Evolutionary conservation across 2,329 filamentous ascomycete species (phyloP).

Genomic region (Gyromitra esculenta): DNA sequence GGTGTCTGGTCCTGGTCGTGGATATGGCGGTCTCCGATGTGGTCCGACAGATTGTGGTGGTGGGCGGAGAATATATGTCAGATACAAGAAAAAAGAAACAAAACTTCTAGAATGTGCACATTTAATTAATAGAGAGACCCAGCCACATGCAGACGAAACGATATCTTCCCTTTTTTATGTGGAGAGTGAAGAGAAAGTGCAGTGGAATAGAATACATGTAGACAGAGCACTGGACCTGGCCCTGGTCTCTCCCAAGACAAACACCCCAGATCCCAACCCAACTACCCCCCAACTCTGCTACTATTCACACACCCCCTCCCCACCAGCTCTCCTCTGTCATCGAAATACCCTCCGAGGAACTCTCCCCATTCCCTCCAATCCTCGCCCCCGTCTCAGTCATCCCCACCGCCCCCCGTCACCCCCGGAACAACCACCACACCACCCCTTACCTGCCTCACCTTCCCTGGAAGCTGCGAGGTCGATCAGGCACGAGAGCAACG

Average conservation of each 20-base stretch:
- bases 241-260: conserved; percentile 21
- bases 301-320: not conserved
- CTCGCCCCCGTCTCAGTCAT: not conserved
- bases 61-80: not conserved
- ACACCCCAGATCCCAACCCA: conserved; percentile 32
- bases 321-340: conserved; percentile 7
- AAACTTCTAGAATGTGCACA: conserved; percentile 22
- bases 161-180: conserved; percentile 3
- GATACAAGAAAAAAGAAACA: not conserved
- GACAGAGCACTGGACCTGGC: too few relatives aligned
- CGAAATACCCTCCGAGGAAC: not conserved
- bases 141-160: conserved; percentile 37
- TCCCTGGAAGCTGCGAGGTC: conserved; percentile 23
- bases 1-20: conserved; percentile 1
- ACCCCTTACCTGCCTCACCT: conserved; percentile 42
- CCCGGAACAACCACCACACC: not conserved
- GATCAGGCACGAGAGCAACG: conserved; percentile 28
- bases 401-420: conserved; percentile 46
- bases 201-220: too few relatives aligned
- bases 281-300: not conserved
- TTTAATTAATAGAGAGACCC: conserved; percentile 9
- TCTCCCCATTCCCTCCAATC: not conserved
- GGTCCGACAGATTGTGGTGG: conserved; percentile 38
- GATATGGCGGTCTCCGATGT: conserved; percentile 48
- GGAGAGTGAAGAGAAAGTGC: not conserved